Percentiles rank a stretch among this genome's conserved stretches.
Conservation (phyloP, 805 yeast genomes). For the Grigorovia jiainica region DNA sequence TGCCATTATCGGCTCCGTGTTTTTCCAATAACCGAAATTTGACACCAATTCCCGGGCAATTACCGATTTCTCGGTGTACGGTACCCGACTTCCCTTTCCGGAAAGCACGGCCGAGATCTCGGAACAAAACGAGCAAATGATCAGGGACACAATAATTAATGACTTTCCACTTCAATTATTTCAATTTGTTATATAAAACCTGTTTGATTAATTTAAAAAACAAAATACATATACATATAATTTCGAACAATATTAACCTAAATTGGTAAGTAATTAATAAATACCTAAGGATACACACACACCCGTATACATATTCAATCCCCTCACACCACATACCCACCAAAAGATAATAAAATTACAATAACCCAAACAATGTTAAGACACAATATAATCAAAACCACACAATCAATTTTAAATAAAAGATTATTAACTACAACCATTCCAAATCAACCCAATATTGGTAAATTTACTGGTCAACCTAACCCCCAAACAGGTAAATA, state of each 20-base stretch:
- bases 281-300: background rate
- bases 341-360: constrained; percentile 33
- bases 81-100: background rate
- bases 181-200: background rate
- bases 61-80: background rate
- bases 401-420: background rate
- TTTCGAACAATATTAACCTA: too few species aligned
- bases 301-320: background rate
- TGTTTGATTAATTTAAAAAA: background rate
- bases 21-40: too few species aligned
- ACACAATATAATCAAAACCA: constrained; percentile 5
- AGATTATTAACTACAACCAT: constrained; percentile 13
- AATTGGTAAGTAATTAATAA: too few species aligned
- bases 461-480: constrained; percentile 27
- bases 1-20: too few species aligned
- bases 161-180: background rate
- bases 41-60: too few species aligned
- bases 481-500: constrained; percentile 63
- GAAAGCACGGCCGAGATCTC: background rate
- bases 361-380: constrained; percentile 38
- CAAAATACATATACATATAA: too few species aligned
- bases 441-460: constrained; percentile 25
- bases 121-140: background rate
- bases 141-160: background rate
- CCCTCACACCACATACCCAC: background rate